A percentile compares a stretch with the other conserved stretches of the same genome.
These are phyloP conservation scores for Plasmopara viticola DNA, from an alignment of 352 stramenopile species.

Conservation along the genomic window DNA sequence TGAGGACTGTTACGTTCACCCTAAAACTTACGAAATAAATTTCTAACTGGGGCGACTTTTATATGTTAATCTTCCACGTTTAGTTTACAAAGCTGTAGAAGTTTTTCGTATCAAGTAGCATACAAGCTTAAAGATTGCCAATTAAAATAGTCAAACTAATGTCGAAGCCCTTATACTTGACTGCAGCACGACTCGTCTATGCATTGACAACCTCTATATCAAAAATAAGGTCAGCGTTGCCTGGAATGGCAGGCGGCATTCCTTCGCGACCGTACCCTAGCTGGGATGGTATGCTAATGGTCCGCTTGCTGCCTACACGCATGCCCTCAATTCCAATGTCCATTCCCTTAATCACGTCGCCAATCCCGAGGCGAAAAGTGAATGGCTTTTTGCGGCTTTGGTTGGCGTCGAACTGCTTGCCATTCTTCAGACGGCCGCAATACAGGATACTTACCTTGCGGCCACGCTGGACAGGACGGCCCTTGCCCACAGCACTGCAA, in stretches of 20 bases:
- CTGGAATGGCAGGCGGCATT: slow-evolving; percentile 72
- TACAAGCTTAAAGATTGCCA: no score
- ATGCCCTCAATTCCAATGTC: slow-evolving; percentile 91
- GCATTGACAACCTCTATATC: slow-evolving; percentile 89
- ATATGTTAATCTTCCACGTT: no score
- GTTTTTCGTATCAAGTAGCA: no score
- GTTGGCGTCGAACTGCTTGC: slow-evolving; percentile 78
- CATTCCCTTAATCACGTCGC: slow-evolving; percentile 94
- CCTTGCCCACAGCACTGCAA: slow-evolving; percentile 66
- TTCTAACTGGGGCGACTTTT: no score
- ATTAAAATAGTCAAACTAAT: no score
- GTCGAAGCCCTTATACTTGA: no score
- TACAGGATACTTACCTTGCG: slow-evolving; percentile 82
- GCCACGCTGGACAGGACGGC: slow-evolving; percentile 42
- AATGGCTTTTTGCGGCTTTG: slow-evolving; percentile 84
- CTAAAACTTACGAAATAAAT: no score
- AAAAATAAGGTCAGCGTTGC: slow-evolving; percentile 92
- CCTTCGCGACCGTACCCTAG: slow-evolving; percentile 91
- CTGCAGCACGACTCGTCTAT: slow-evolving; percentile 1
- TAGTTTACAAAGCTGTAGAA: no score
- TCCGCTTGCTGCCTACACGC: slow-evolving; percentile 86
- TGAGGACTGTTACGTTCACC: no score
- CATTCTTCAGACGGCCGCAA: slow-evolving; percentile 70
- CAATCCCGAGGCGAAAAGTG: slow-evolving; percentile 76
- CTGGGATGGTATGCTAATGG: slow-evolving; percentile 89